Base-by-base conservation (phyloP, 2,329 filamentous ascomycete species). In the Fusarium paranaense region DNA sequence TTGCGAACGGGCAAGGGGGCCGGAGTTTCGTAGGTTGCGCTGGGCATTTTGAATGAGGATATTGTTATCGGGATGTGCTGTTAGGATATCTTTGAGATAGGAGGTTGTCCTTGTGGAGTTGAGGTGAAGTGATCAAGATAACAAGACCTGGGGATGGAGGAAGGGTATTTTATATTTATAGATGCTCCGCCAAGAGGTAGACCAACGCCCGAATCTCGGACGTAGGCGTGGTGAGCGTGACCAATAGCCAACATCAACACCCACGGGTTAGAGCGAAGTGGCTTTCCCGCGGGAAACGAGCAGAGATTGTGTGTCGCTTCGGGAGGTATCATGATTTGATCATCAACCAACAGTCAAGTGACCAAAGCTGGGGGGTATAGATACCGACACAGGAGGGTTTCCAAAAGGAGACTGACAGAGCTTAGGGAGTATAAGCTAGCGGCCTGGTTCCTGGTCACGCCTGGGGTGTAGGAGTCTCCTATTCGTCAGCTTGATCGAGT, bases 1-100 rank as follows among this genome's bases (percentile, higher is more conserved):
- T 69, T 74, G 57, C 68, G 71, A 10, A 59, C 18, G 6, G 58
- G 69, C 16, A 62, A 47, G n/a, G 54, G 14, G 25, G 47, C 8
- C 3, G 57, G 58, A 20, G 58, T 57, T 2, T 54, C 18, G 37
- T 40, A 47, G n/a, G 62, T 30, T 11, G 60, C 54, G 25, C 67
- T 38, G 47, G 67, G 32, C 67, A 74, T 67, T 45, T 14, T 64
- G 30, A 45, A 8, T 14, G 42, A 47, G 22, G 22, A 25, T 9
- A 2, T 27, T 10, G 14, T 47, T 27, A 47, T 27, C 42, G 10
- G 16, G 3, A 5, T 6, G 14, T 11, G 0, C 5, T 47, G 22
- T 27, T 2, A 22, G 4, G 25, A n/a, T 52, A 30, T 30, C 45
- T 50, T 27, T 50, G 45, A 10, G 25, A 18, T 50, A 13, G 10